Evolutionary conservation across 2,329 filamentous ascomycete species (phyloP).

Genomic region (Pseudocercospora fuligena): DNA sequence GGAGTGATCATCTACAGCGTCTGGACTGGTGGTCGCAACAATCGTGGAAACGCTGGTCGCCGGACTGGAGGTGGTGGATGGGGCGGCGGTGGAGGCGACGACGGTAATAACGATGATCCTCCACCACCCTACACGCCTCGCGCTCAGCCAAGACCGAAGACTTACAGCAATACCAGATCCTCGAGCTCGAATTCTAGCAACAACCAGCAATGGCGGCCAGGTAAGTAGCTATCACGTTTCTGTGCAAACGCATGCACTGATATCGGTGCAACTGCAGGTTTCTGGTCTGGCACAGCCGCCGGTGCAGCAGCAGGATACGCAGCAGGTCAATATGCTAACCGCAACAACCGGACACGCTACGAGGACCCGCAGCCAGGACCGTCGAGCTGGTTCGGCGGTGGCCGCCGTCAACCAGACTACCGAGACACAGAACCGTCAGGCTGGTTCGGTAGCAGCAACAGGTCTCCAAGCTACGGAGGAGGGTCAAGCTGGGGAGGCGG

Average conservation of each 20-base stretch:
- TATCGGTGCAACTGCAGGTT: conserved; percentile 55
- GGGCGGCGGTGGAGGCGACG: conserved; percentile 47
- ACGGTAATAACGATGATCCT: conserved; percentile 54
- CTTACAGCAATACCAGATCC: conserved; percentile 1
- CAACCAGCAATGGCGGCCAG: conserved; percentile 6
- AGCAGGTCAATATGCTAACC: conserved; percentile 27
- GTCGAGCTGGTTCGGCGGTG: conserved; percentile 34
- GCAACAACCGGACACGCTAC: conserved; percentile 29
- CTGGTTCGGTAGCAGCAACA: conserved; percentile 28
- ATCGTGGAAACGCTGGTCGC: conserved; percentile 16
- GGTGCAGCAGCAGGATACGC: conserved; percentile 61
- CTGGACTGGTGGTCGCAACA: conserved; percentile 25
- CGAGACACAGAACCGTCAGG: conserved; percentile 15
- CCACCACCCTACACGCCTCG: conserved; percentile 54
- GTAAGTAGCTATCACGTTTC: neutral
- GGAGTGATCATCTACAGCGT: conserved; percentile 39
- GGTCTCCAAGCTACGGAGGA: conserved; percentile 24
- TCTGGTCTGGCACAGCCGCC: conserved; percentile 71
- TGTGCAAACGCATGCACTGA: neutral
- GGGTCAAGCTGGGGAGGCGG: conserved; percentile 20
- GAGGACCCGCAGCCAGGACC: conserved; percentile 43
- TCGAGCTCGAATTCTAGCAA: conserved; percentile 8
- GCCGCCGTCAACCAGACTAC: conserved; percentile 1
- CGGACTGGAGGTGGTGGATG: conserved; percentile 43
- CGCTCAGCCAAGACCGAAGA: conserved; percentile 25